phyloP scores from a whole-genome alignment of 495 filamentous ascomycete species.

The Penicillium verhagenii region DNA sequence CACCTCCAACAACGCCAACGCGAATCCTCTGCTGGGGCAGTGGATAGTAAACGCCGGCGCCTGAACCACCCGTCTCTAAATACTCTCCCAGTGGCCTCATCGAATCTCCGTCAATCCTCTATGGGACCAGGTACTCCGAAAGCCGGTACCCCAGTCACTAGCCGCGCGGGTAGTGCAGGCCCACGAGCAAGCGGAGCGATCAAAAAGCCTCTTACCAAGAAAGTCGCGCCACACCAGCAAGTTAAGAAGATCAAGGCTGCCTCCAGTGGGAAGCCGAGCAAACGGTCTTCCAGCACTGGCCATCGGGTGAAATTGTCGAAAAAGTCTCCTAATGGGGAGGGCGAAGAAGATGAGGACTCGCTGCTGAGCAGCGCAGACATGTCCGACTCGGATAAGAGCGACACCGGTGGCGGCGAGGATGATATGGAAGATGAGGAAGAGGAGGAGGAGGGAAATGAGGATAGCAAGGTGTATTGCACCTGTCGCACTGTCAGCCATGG shows the following conservation, averaged over 20 bases:
- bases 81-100: slow-evolving; percentile 65
- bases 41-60: slow-evolving; percentile 71
- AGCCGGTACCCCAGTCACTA: slow-evolving; percentile 59
- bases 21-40: slow-evolving; percentile 74
- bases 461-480: slow-evolving; percentile 86
- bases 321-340: slow-evolving; percentile 60
- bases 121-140: slow-evolving; percentile 87
- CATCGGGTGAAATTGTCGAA: slow-evolving; percentile 48
- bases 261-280: slow-evolving; percentile 52
- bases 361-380: slow-evolving; percentile 51
- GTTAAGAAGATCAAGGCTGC: slow-evolving; percentile 50
- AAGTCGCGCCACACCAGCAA: slow-evolving; percentile 66
- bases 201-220: slow-evolving; percentile 59
- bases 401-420: slow-evolving; percentile 40
- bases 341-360: slow-evolving; percentile 66
- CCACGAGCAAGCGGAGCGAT: slow-evolving; percentile 48
- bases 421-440: slow-evolving; percentile 68
- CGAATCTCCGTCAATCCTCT: slow-evolving; percentile 76
- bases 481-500: slow-evolving; percentile 93
- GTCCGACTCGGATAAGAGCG: slow-evolving; percentile 48
- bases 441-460: slow-evolving; percentile 82
- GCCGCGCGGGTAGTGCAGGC: slow-evolving; percentile 70
- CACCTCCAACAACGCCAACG: slow-evolving; percentile 63
- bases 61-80: slow-evolving; percentile 63
- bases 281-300: slow-evolving; percentile 49